Evolutionary conservation across 441 rosid species (phyloP).

Genomic region (Eutrema salsugineum): DNA sequence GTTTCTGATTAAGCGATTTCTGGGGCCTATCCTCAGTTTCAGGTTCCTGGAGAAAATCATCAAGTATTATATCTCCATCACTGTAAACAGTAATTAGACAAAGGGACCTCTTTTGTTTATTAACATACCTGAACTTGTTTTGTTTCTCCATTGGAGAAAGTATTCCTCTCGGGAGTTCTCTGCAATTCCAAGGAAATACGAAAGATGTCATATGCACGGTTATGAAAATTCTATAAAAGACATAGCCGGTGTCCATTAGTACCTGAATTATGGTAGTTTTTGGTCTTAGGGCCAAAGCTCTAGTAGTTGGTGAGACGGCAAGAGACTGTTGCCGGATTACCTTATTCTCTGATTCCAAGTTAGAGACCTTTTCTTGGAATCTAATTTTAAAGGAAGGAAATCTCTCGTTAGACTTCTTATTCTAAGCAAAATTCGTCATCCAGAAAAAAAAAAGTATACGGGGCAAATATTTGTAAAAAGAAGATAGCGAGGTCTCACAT

Average conservation of each 20-base stretch:
- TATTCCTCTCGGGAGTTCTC: constrained; percentile 59
- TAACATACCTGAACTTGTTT: constrained; percentile 39
- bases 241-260: constrained; percentile 8
- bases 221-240: constrained; percentile 1
- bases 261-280: constrained; percentile 49
- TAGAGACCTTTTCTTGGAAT: constrained; percentile 49
- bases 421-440: not conserved
- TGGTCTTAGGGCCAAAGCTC: constrained; percentile 46
- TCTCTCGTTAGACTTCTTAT: constrained; percentile 9
- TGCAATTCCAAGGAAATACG: constrained; percentile 32
- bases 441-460: not conserved
- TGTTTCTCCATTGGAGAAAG: constrained; percentile 50
- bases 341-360: constrained; percentile 61
- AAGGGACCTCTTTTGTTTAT: constrained; percentile 1
- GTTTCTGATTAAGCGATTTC: constrained; percentile 73
- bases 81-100: constrained; percentile 5
- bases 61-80: constrained; percentile 37
- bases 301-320: constrained; percentile 50
- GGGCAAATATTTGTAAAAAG: not conserved
- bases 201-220: constrained; percentile 15
- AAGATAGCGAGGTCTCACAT: not conserved
- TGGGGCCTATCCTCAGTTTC: constrained; percentile 74
- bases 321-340: constrained; percentile 61
- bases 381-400: constrained; percentile 5
- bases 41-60: constrained; percentile 42